Evolutionary conservation across 2,329 filamentous ascomycete genomes (phyloP).

Genomic region (Cladosporium cucumerinum): DNA sequence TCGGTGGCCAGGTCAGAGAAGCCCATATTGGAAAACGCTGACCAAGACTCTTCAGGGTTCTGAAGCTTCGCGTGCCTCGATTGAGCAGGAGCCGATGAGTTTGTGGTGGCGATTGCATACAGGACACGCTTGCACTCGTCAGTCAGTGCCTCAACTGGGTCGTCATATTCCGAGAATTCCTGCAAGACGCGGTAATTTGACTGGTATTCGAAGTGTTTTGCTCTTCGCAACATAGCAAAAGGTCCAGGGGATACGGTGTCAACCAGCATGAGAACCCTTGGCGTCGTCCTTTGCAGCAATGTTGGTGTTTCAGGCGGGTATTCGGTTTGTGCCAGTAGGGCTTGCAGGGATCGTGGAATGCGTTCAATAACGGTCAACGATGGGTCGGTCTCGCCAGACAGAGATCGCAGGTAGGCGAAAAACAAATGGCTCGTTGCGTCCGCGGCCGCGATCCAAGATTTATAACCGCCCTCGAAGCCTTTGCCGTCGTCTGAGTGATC

Average conservation of each 20-base stretch:
- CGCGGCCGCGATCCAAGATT: slow-evolving; percentile 82
- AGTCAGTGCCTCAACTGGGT: slow-evolving; percentile 81
- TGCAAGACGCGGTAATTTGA: slow-evolving; percentile 82
- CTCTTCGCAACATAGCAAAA: slow-evolving; percentile 82
- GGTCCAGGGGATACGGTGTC: slow-evolving; percentile 92
- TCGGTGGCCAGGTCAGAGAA: slow-evolving; percentile 64
- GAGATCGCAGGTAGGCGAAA: slow-evolving; percentile 90
- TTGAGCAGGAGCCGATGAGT: slow-evolving; percentile 67
- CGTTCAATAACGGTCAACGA: slow-evolving; percentile 75
- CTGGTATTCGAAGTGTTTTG: slow-evolving; percentile 92
- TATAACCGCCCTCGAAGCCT: slow-evolving; percentile 93
- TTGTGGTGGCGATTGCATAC: slow-evolving; percentile 80
- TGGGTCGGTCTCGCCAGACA: slow-evolving; percentile 71
- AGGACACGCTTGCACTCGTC: slow-evolving; percentile 92
- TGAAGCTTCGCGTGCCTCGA: slow-evolving; percentile 29
- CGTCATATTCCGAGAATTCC: slow-evolving; percentile 82
- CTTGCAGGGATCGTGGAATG: slow-evolving; percentile 85
- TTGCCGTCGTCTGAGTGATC: slow-evolving; percentile 82
- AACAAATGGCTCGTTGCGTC: slow-evolving; percentile 96
- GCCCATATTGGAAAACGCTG: slow-evolving; percentile 90
- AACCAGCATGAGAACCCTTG: slow-evolving; percentile 94
- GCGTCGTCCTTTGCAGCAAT: slow-evolving; percentile 74
- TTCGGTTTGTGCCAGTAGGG: slow-evolving; percentile 85
- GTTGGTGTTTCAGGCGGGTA: slow-evolving; percentile 81
- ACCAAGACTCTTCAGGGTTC: slow-evolving; percentile 82